These are phyloP conservation scores for Rosa multiflora DNA, from an alignment of 306 rosid species.

Conservation along the genomic window DNA sequence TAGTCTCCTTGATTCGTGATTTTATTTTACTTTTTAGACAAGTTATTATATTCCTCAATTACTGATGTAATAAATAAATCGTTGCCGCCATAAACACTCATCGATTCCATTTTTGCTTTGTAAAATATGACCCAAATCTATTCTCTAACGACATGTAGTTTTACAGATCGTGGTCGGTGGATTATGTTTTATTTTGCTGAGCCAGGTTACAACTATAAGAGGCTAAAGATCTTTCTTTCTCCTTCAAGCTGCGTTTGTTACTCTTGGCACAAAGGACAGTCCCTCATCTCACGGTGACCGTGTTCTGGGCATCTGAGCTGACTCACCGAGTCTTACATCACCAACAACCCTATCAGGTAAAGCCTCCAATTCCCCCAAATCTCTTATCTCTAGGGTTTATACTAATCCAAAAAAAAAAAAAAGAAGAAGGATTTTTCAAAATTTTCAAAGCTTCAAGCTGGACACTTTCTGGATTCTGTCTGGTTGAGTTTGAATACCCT, in stretches of 20 bases:
- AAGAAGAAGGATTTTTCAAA: background rate
- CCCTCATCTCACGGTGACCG: background rate
- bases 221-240: background rate
- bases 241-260: background rate
- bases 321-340: background rate
- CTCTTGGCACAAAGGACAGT: background rate
- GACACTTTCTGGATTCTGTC: background rate
- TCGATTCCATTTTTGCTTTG: too few species aligned
- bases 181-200: background rate
- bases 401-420: background rate
- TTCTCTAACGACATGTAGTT: too few species aligned
- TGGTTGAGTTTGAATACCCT: background rate
- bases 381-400: background rate
- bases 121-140: too few species aligned
- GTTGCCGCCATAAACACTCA: too few species aligned
- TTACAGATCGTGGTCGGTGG: too few species aligned
- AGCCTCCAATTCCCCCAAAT: background rate
- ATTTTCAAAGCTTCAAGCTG: background rate
- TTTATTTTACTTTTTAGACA: too few species aligned
- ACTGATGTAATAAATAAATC: too few species aligned
- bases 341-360: background rate
- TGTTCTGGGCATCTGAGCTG: background rate
- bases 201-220: background rate
- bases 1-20: too few species aligned
- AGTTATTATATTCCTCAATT: too few species aligned